Evolutionary conservation across 2,329 filamentous ascomycete species (phyloP).

Genomic region (Sporothrix brasiliensis): DNA sequence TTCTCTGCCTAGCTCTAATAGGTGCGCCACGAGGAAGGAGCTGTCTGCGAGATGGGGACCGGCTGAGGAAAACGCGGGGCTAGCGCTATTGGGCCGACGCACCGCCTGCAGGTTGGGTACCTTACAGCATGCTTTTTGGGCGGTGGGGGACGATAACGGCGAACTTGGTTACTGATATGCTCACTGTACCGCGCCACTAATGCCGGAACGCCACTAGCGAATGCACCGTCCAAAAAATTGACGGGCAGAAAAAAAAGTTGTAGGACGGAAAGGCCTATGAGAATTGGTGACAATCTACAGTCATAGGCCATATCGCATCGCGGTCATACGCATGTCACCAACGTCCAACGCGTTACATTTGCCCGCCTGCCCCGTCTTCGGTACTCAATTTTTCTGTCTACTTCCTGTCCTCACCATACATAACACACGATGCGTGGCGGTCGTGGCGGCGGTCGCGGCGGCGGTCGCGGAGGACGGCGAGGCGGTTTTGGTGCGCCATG

Average conservation of each 20-base stretch:
- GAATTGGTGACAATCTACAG: background rate
- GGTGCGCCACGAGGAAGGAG: constrained; percentile 8
- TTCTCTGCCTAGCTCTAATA: constrained; percentile 26
- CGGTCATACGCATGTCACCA: background rate
- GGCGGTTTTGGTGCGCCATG: constrained; percentile 50
- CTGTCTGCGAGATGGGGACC: background rate
- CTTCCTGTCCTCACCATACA: background rate
- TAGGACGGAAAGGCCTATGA: background rate
- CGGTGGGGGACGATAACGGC: constrained; percentile 28
- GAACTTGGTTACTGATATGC: background rate
- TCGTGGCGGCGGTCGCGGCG: constrained; percentile 52
- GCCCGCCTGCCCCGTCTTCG: background rate
- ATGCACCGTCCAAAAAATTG: constrained; percentile 9
- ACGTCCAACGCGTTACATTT: background rate
- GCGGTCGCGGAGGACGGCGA: constrained; percentile 52
- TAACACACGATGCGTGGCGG: constrained; percentile 26
- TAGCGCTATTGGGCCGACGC: background rate
- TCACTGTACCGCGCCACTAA: background rate
- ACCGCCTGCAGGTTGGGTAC: constrained; percentile 11
- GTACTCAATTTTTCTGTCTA: background rate
- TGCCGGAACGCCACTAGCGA: background rate
- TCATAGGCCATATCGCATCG: background rate
- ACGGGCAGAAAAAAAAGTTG: constrained; percentile 30
- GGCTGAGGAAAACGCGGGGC: constrained; percentile 26
- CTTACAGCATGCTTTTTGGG: constrained; percentile 24